Evolutionary conservation across 495 filamentous ascomycete species (phyloP), one percentile per base, ranked within the genome.

Genomic region (Lepidopterella palustris): DNA sequence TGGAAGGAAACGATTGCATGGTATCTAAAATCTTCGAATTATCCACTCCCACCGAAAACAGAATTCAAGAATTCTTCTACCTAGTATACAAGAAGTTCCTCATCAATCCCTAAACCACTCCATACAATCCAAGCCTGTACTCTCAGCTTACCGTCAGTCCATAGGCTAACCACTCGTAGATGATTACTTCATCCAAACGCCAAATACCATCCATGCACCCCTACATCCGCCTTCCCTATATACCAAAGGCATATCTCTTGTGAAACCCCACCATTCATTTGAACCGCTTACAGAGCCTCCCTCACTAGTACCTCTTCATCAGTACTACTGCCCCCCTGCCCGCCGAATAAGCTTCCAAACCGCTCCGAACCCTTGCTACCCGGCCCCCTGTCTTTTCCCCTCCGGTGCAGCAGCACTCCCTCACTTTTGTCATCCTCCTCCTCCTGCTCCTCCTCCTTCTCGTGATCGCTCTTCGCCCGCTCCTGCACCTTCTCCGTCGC

Each of bases 261-360:
- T 11, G 4, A 6, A 15, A 8, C n/a, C 27, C 23, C 28, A 49
- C 55, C 55, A n/a, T 58, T 49, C 26, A 28, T n/a, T 45, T 10
- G 23, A n/a, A 45, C 49, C 9, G 15, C 52, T 39, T 35, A 53
- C 54, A 1, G 23, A 29, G n/a, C 39, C 47, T 25, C 27, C 20
- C 27, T 53, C 20, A 28, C 20, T 53, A 45, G 31, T 32, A 58
- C 40, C 20, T 45, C 61, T 29, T 57, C 57, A 26, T 61, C 62
- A 48, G 26, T 26, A 39, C 60, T 66, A 28, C 59, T 62, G 54
- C 52, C 45, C 10, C 61, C 57, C 3, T 55, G 45, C 53, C 61
- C n/a, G n/a, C n/a, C 53, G 24, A 67, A 64, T 45, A 67, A 51
- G 0, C 49, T 57, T 25, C 49, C 29, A 28, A 67, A 63, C 27